phyloP scores from a whole-genome alignment of 2,329 filamentous ascomycete species.

The Elsinoe arachidis region DNA sequence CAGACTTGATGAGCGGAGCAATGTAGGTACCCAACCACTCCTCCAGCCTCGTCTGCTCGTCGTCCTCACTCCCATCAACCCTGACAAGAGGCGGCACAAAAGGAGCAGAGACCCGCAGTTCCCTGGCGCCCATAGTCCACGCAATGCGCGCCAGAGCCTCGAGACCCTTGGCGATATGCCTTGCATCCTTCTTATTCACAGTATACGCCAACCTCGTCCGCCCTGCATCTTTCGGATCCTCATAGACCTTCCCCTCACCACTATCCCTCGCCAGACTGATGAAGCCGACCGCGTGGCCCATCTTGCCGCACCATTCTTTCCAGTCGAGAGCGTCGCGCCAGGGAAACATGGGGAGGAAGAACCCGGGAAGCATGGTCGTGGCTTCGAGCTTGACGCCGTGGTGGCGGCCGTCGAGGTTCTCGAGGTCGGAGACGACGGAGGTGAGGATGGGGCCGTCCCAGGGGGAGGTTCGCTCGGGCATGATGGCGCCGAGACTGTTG shows the following conservation, averaged over 20 bases:
- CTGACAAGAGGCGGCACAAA: conserved; percentile 57
- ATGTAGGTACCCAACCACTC: conserved; percentile 50
- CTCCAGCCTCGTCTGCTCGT: conserved; percentile 43
- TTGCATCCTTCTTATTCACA: conserved; percentile 61
- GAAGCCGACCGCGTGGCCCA: conserved; percentile 61
- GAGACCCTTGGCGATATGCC: conserved; percentile 62
- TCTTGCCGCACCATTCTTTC: conserved; percentile 61
- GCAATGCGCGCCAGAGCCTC: conserved; percentile 66
- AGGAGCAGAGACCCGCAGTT: conserved; percentile 61
- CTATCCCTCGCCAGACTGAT: conserved; percentile 69
- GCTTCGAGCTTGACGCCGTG: conserved; percentile 79
- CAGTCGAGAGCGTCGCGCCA: conserved; percentile 62
- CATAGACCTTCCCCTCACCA: conserved; percentile 64
- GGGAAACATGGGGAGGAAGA: conserved; percentile 53
- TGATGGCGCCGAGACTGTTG: conserved; percentile 48
- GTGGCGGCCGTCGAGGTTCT: conserved; percentile 70
- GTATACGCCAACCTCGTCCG: conserved; percentile 60
- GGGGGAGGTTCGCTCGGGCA: conserved; percentile 56
- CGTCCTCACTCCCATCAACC: conserved; percentile 18
- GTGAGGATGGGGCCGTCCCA: conserved; percentile 71
- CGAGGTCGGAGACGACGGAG: conserved; percentile 64
- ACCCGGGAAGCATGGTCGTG: conserved; percentile 63
- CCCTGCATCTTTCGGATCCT: conserved; percentile 55
- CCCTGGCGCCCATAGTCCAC: conserved; percentile 69
- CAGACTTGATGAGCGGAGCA: conserved; percentile 40